Evolutionary conservation across 2,329 filamentous ascomycete genomes (phyloP), one percentile per base, ranked within the genome.

Genomic region (Neofusicoccum sp.): DNA sequence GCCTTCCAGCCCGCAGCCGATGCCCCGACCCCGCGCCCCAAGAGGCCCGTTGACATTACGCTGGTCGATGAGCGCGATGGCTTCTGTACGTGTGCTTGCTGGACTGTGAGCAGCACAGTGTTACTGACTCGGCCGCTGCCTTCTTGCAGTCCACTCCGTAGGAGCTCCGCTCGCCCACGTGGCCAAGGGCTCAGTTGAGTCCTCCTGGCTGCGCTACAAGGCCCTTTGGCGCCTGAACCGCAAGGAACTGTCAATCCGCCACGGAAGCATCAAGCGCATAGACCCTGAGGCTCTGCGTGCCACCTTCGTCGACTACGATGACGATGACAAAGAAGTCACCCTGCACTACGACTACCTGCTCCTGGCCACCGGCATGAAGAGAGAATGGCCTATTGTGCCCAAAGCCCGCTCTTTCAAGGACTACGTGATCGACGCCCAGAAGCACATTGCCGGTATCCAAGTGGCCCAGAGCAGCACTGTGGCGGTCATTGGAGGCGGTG

Each of bases 1-100:
- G 52, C 33, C 39, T 43, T 33, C 37, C 31, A 43, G 12, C 78
- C 80, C 77, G 83, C 71, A 68, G 81, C 68, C 34, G 73, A 52
- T 11, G 12, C 37, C 28, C 58, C 58, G 6, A n/a, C 8, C 43
- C 68, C 44, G 34, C 72, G 65, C 22, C 78, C 80, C 48, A 80
- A 79, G 29, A 79, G 89, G 48, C 81, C 85, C 1, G 76, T 91
- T 12, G 84, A 92, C 41, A 87, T 93, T 56, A 92, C 89, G 28
- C 83, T 93, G 28, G 86, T 91, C 29, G 90, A 93, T 69, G 89
- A 93, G 74, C 81, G 89, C n/a, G 90, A 93, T 79, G 91, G 91
- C n/a, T 93, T 87, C 74, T 93, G 90, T 93, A 80, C 69, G 88
- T 67, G 47, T 4, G n/a, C n/a, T 39, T 4, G 34, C 28, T 22